Conservation (phyloP, 257 asterid genomes). For the Solanum appendiculatum region DNA sequence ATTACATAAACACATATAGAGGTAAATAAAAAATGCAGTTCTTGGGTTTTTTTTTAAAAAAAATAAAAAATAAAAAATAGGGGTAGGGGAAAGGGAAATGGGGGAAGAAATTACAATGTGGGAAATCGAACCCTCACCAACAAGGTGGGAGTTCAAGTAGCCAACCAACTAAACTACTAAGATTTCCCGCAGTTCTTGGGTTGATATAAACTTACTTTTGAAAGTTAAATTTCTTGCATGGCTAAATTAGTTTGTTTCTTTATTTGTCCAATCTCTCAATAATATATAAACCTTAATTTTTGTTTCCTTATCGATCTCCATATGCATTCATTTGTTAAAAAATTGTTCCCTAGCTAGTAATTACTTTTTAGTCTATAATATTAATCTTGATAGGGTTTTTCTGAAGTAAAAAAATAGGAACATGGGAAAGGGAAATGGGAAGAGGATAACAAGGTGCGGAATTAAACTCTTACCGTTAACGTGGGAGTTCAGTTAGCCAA, state of each 20-base stretch:
- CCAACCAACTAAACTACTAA: too few species aligned
- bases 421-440: too few species aligned
- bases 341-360: neutral
- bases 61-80: too few species aligned
- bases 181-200: accelerated
- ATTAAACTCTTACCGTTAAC: too few species aligned
- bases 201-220: neutral
- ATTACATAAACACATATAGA: too few species aligned
- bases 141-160: too few species aligned
- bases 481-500: too few species aligned
- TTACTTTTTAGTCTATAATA: neutral
- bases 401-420: neutral
- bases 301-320: neutral
- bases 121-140: too few species aligned
- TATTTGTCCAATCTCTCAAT: neutral
- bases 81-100: neutral
- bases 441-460: neutral
- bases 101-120: too few species aligned
- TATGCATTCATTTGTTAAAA: neutral
- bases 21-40: too few species aligned
- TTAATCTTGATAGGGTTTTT: too few species aligned
- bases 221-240: neutral
- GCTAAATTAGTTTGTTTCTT: neutral
- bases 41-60: too few species aligned
- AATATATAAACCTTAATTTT: neutral